Evolutionary conservation across 257 asterid genomes (phyloP).

Genomic region (Perilla frutescens): DNA sequence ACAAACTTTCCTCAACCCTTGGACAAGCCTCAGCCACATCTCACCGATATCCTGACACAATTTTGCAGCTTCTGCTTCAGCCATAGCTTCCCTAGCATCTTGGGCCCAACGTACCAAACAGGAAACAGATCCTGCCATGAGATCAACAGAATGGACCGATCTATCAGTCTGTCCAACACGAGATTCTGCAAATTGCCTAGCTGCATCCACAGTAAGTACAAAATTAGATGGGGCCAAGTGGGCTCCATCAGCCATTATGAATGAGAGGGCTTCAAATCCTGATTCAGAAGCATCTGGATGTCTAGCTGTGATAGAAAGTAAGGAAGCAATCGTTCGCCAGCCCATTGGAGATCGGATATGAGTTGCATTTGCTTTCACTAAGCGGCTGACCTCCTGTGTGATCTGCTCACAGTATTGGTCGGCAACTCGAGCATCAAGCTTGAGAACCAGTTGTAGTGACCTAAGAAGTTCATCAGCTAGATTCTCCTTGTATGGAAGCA

Average conservation of each 20-base stretch:
- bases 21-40: slow-evolving; percentile 95
- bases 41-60: slow-evolving; percentile 86
- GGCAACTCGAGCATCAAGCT: slow-evolving; percentile 92
- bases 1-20: slow-evolving; percentile 89
- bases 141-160: slow-evolving; percentile 80
- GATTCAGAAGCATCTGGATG: slow-evolving; percentile 96
- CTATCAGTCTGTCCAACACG: slow-evolving; percentile 90
- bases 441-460: slow-evolving; percentile 84
- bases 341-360: slow-evolving; percentile 81
- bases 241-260: slow-evolving; percentile 88
- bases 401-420: slow-evolving; percentile 97
- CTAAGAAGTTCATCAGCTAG: slow-evolving; percentile 84
- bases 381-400: slow-evolving; percentile 88
- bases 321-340: slow-evolving; percentile 82
- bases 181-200: slow-evolving; percentile 94
- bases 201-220: slow-evolving; percentile 76
- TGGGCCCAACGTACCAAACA: slow-evolving; percentile 80
- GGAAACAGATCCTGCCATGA: slow-evolving; percentile 72
- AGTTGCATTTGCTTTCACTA: slow-evolving; percentile 84
- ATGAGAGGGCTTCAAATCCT: slow-evolving; percentile 82
- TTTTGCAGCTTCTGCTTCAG: slow-evolving; percentile 69
- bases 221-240: slow-evolving; percentile 82
- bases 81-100: slow-evolving; percentile 71
- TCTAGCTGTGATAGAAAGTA: slow-evolving; percentile 86
- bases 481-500: slow-evolving; percentile 91